A percentile compares a stretch with the other conserved stretches of the same genome.
These are phyloP conservation scores for Alternaria atra DNA, from an alignment of 2,329 filamentous ascomycete genomes.

Conservation along the genomic window DNA sequence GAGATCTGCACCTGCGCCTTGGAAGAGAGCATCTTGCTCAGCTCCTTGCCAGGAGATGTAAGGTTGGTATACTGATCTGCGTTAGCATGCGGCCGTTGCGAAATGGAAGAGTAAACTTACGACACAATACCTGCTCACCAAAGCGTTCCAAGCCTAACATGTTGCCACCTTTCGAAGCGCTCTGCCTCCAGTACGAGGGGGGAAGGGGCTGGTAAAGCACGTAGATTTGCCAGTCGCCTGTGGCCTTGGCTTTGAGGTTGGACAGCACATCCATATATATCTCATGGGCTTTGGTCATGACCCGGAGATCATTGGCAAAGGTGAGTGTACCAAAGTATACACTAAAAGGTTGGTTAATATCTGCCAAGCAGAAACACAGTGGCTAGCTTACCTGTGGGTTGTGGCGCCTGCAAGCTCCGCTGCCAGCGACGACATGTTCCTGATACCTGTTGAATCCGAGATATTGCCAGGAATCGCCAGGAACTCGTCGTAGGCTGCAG, in stretches of 20 bases:
- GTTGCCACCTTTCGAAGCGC: slow-evolving; percentile 51
- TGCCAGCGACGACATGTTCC: slow-evolving; percentile 36
- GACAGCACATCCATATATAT: slow-evolving; percentile 53
- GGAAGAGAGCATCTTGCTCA: slow-evolving; percentile 30
- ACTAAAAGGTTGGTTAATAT: slow-evolving; percentile 3
- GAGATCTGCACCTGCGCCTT: slow-evolving; percentile 26
- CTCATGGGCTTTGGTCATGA: slow-evolving; percentile 51
- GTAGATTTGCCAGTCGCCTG: slow-evolving; percentile 46
- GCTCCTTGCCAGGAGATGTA: slow-evolving; percentile 35
- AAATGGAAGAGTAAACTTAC: slow-evolving; percentile 14
- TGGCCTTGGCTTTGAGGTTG: slow-evolving; percentile 38
- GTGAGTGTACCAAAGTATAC: slow-evolving; percentile 39
- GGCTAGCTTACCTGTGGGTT: slow-evolving; percentile 21
- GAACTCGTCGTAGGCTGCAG: slow-evolving; percentile 33
- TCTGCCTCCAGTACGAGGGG: slow-evolving; percentile 47
- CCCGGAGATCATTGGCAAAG: slow-evolving; percentile 45
- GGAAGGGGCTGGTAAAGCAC: slow-evolving; percentile 53
- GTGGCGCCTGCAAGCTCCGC: slow-evolving; percentile 27
- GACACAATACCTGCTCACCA: slow-evolving; percentile 22
- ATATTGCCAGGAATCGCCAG: slow-evolving; percentile 35
- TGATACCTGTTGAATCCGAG: slow-evolving; percentile 32
- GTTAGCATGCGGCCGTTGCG: background rate
- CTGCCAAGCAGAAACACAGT: background rate
- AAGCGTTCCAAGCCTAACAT: slow-evolving; percentile 51
- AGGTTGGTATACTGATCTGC: slow-evolving; percentile 23